Conservation (phyloP, 2,329 filamentous ascomycete species). For the Fusarium marasasianum region DNA sequence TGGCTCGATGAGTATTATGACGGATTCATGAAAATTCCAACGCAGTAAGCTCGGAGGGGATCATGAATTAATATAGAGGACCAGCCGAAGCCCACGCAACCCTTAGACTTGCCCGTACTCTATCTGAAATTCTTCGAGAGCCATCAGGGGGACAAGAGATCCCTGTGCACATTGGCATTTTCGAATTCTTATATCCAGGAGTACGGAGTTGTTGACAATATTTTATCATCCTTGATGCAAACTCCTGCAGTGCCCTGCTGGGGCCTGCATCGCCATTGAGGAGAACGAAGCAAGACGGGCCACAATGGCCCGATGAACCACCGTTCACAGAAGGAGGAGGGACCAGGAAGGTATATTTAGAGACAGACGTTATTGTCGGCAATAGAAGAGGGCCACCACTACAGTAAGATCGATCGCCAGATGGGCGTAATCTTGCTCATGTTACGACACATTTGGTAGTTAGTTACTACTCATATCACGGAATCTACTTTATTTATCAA, state of each 20-base stretch:
- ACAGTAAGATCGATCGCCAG: conserved; percentile 19
- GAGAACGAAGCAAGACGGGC: not conserved
- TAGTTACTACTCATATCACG: conserved; percentile 19
- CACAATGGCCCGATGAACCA: conserved; percentile 9
- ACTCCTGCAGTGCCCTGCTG: conserved; percentile 17
- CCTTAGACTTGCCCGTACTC: not conserved
- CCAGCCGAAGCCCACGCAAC: conserved; percentile 22
- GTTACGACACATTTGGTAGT: conserved; percentile 28
- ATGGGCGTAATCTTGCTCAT: conserved; percentile 13
- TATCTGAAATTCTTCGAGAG: conserved; percentile 12
- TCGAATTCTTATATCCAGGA: conserved; percentile 37
- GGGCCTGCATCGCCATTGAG: conserved; percentile 18
- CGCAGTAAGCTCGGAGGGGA: conserved; percentile 17
- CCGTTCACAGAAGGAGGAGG: conserved; percentile 20
- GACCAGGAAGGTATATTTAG: conserved; percentile 10
- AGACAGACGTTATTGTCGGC: conserved; percentile 6
- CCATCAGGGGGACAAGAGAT: conserved; percentile 6
- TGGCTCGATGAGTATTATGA: conserved; percentile 66
- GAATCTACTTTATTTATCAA: conserved; percentile 34
- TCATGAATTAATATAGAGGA: conserved; percentile 32
- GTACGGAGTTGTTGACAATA: conserved; percentile 33
- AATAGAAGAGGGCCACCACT: conserved; percentile 27
- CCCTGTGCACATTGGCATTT: conserved; percentile 21
- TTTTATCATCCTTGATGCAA: conserved; percentile 23
- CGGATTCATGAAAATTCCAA: conserved; percentile 63